Base-by-base conservation (phyloP, 495 filamentous ascomycete genomes). In the Penicillium ochrochloron region DNA sequence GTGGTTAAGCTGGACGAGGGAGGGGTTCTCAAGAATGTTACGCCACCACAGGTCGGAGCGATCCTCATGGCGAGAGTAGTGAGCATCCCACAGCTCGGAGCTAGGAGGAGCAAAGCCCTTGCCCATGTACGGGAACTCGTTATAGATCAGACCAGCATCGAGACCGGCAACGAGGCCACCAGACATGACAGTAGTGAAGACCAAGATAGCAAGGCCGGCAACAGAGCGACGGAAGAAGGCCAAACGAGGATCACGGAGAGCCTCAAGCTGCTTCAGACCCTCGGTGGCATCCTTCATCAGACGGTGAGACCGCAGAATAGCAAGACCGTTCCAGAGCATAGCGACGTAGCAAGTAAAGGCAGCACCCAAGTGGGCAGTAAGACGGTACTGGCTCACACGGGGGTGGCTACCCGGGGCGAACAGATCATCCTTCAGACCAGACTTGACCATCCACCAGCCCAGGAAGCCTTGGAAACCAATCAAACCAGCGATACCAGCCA, bases 381-480 rank as follows among this genome's bases (percentile, higher is more conserved):
- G 85, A 21, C 95, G 88, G 78, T 98, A 98, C 78, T 99, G 95
- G 72, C 87, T 91, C 34, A 99, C 95, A 59, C 95, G 87, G 0
- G 95, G 95, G 75, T 97, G 92, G 59, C 86, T 89, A 8, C 94
- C 96, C 1, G 91, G 90, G 3, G 90, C 92, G 71, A 98, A 97
- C 19, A 98, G 86, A 70, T 98, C 93, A 73, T 99, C 95, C 67
- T 92, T 92, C 61, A 99, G 81, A 2, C 95, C 95, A 0, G 90
- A 94, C 76, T 96, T 96, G 67, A 99, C 95, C 95, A 99, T 99
- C 92, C 94, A 99, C 95, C 95, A 99, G 11, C 95, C 95, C 51
- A 99, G 84, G 67, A 95, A 88, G 10, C 96, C 95, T 76, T 99
- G 95, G 75, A 97, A 95, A 34, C 92, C 96, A 75, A 99, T 97